Base-by-base conservation (phyloP, 768 basidiomycete species). In the Boletus vermiculosoides region DNA sequence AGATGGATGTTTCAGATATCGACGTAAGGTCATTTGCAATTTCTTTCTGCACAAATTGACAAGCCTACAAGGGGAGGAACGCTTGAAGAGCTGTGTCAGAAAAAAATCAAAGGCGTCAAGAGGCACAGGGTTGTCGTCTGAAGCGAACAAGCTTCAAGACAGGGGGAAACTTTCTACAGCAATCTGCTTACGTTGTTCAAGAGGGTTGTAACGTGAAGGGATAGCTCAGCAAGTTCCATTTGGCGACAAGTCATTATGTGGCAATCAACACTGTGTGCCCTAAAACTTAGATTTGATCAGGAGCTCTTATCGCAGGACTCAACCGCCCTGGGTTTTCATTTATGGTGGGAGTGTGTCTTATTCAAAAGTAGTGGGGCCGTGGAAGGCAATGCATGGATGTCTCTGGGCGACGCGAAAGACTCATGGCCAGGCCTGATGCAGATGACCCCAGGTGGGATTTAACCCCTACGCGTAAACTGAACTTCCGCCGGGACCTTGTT, bases 281-380 rank as follows among this genome's bases (percentile, higher is more conserved):
- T 66, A 54, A 54, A 65, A 57, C 22, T 55, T 50, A 16, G 51
- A 62, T 56, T 54, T 13, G 28, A 49, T 56, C 37, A 25, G 33
- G 46, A 31, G n/a, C 40, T 49, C 55, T 52, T 45, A 50, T 66
- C 50, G 54, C 57, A 52, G 37, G 44, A 55, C 46, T 31, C 28
- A 34, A 53, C 56, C 33, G 51, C 57, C 60, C 56, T 56, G 54
- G 49, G 56, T 34, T 39, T 39, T 42, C 23, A 31, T 45, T 56
- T 45, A 30, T 36, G 52, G 40, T 45, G 36, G 41, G 49, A 41
- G 46, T 30, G 25, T 8, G 45, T 28, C 47, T 28, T 31, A 34
- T 1, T 34, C 39, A 40, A 41, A 9, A 45, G 37, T 50, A 30
- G 42, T 22, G 30, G 33, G 39, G 23, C n/a, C 47, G 42, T 42